These are phyloP conservation scores for Tetraselmis chui DNA, from an alignment of 139 green algal species.

Conservation along the genomic window DNA sequence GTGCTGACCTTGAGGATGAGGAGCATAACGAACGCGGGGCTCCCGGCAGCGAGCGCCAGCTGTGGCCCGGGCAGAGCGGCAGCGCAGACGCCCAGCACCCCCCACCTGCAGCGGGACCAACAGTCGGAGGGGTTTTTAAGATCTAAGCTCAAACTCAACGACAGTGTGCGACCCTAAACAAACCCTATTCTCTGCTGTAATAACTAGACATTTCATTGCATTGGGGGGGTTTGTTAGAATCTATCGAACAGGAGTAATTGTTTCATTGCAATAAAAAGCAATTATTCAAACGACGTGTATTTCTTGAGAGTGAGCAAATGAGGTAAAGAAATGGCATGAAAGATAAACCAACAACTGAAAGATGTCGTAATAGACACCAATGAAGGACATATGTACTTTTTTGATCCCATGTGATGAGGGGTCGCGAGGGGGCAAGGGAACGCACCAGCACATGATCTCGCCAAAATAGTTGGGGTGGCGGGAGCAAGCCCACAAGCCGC, in stretches of 20 bases:
- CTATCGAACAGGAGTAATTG: no score
- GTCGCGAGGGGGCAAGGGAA: slow-evolving; percentile 1
- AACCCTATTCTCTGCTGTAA: no score
- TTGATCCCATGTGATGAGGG: neutral
- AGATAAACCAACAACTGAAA: neutral
- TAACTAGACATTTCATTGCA: no score
- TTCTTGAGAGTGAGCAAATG: neutral
- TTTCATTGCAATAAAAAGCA: neutral
- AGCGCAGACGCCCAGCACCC: slow-evolving; percentile 49
- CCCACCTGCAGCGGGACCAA: slow-evolving; percentile 49
- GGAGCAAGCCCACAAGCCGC: slow-evolving; percentile 61
- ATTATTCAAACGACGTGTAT: neutral
- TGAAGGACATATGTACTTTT: neutral
- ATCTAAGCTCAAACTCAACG: no score
- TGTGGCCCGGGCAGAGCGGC: slow-evolving; percentile 21
- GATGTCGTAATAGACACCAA: neutral
- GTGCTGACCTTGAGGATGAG: slow-evolving; percentile 61
- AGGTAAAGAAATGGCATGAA: neutral
- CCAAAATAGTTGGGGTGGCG: slow-evolving; percentile 89
- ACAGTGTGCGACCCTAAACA: no score
- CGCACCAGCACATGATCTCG: slow-evolving; percentile 66
- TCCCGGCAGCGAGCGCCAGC: slow-evolving; percentile 27
- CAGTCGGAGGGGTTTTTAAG: no score
- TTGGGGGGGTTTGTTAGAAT: no score
- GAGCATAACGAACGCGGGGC: slow-evolving; percentile 61